Conservation (phyloP, 495 filamentous ascomycete genomes). For the Podospora comata region DNA sequence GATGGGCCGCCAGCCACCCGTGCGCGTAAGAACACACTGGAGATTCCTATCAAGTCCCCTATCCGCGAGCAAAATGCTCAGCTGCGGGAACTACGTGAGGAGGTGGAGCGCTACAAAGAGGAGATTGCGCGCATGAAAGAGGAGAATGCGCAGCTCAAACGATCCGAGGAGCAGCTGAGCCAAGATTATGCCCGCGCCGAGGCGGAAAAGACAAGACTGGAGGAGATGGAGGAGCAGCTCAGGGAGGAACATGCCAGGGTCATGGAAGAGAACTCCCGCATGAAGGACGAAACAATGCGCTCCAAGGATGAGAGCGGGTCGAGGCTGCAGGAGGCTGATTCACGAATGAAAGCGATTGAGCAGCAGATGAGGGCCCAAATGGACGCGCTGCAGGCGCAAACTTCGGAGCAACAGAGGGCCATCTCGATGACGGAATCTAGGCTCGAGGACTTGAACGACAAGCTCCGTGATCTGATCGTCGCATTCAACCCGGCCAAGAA, state of each 20-base stretch:
- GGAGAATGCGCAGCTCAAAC: constrained; percentile 33
- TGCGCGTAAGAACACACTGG: constrained; percentile 38
- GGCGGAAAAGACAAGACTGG: constrained; percentile 31
- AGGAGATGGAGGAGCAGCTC: constrained; percentile 15
- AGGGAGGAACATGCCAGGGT: constrained; percentile 14
- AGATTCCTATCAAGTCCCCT: constrained; percentile 46
- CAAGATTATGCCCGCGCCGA: background rate
- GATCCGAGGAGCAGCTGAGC: constrained; percentile 29
- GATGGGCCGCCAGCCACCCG: constrained; percentile 44
- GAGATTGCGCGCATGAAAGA: constrained; percentile 41
- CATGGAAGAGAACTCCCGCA: constrained; percentile 9
- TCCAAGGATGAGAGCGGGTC: background rate
- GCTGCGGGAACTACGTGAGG: constrained; percentile 36
- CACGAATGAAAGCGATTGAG: constrained; percentile 26
- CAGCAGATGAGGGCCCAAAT: constrained; percentile 24
- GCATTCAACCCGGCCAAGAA: constrained; percentile 53
- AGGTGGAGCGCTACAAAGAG: constrained; percentile 37
- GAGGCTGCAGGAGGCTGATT: constrained; percentile 14
- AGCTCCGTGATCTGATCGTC: constrained; percentile 63
- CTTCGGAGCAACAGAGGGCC: constrained; percentile 32
- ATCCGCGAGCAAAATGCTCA: constrained; percentile 44
- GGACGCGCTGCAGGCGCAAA: constrained; percentile 30
- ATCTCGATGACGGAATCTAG: constrained; percentile 63
- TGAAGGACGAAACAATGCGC: constrained; percentile 11
- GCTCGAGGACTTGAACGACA: constrained; percentile 69